Base-by-base conservation (phyloP, 495 filamentous ascomycete genomes). In the Xeromyces bisporus region DNA sequence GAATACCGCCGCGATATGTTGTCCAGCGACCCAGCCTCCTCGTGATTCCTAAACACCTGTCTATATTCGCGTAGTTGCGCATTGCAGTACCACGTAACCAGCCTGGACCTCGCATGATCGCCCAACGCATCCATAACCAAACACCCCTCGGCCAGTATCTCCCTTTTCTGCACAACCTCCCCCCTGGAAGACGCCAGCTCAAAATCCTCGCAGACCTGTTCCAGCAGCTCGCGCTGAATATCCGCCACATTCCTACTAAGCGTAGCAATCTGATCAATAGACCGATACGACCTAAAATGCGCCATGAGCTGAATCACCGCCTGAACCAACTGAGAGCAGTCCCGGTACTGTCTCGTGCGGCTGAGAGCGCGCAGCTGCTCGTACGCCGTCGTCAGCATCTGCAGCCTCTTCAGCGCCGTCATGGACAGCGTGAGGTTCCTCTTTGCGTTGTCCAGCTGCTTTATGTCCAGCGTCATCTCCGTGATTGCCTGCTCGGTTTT, bases 391-490 rank as follows among this genome's bases (percentile, higher is more conserved):
- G 89, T 96, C 46, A 99, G 57, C 89, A 99, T 96, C 66, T 99
- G 89, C 37, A 99, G 63, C 17, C 89, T 68, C 55, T 99, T 99
- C 43, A 99, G 62, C 15, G 85, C 91, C 14, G 89, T 99, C 89
- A 99, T 99, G 23, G 85, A 93, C 26, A 89, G 67, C 8, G 91
- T 94, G 13, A 99, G 67, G 55, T 96, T 96, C 50, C 76, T 75
- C 62, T 99, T 99, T 26, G 87, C 93, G 52, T 78, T 78, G 55
- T 99, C 89, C 36, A 99, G 65, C 43, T 87, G 75, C 56, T 99
- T 99, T 54, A 99, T 99, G 47, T 99, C 91, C 33, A 89, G 87
- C 28, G 89, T 99, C 89, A 99, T 99, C 37, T 86, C 82, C 34
- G 87, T 93, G 51, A 99, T 99, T 25, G 84, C 73, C 44, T 83